Base-by-base conservation (phyloP, 192 early-diverging fungal genomes). In the Linnemannia elongata region DNA sequence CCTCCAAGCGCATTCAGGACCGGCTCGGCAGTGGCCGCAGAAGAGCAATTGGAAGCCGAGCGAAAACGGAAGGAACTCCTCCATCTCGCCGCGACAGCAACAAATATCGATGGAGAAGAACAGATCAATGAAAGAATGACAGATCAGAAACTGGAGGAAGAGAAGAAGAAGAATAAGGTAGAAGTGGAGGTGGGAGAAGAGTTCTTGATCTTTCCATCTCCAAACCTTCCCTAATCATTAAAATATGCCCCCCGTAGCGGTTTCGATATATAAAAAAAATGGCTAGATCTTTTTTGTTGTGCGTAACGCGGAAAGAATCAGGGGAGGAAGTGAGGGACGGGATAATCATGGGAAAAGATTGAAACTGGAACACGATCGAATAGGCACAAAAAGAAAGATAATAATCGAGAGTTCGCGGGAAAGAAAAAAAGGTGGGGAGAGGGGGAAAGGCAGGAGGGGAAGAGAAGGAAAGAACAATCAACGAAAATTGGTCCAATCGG, bases 1-100 rank as follows among this genome's bases (percentile, higher is more conserved):
- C 82, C 82, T 7, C 82, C 78, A 45, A 79, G 83, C 22, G 83
- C 83, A 10, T 85, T 85, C 74, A 52, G 83, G 22, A 85, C 74
- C 1, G 54, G 33, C 0, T 78, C 72, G 41, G 45, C 75, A 7
- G 77, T 85, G 42, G 55, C 38, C 22, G 63, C 55, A 30, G 83
- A 85, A 49, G 78, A 60, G 57, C 35, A 57, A 57, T 1, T 75
- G 24, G 77, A 79, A 36, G 49, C 27, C 6, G 72, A 39, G 36
- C 9, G 27, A 36, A 42, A 75, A 18, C 69, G 49, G 20, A 66
- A 63, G 39, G 55, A 27, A 24, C 1, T 4, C 12, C 27, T 15
- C 9, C 38, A 39, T 6, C 1, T 33, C 12, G 30, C 60, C n/a
- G 12, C 27, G 8, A 4, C 4, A 27, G n/a, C 24, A 2, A 30